Base-by-base conservation (phyloP, 306 rosid species). In the Cicer judaicum region DNA sequence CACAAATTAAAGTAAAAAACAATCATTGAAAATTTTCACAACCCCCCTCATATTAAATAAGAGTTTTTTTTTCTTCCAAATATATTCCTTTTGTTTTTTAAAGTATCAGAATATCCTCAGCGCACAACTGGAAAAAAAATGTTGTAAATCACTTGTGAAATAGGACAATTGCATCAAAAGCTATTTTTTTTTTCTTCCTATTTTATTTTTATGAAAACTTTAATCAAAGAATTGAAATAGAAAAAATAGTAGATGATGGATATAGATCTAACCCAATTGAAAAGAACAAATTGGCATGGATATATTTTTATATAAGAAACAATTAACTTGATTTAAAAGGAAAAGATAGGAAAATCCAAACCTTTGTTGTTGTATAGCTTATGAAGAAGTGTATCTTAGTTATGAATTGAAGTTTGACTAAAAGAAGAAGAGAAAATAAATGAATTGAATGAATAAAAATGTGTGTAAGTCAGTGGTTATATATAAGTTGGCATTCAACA, bases 401-500 rank as follows among this genome's bases (percentile, higher is more conserved):
- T 50, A 41, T 8, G 76, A 76, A 19, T 68, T 73, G 72, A 83
- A 24, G 55, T 54, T 15, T 3, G 50, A 40, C 34, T 36, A 4
- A 11, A 48, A 73, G 79, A 74, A 82, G 38, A 56, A 49, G 72
- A 21, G 49, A 60, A 10, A 69, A 65, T 63, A 59, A n/a, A n/a
- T n/a, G n/a, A n/a, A n/a, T n/a, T n/a, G n/a, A 64, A 50, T 4
- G 53, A 54, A 65, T 65, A 11, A 64, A 76, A 78, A 78, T 73
- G 72, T 5, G 21, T 56, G 60, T 54, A 74, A 70, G 19, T 14
- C 0, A 24, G 70, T 68, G 50, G 60, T 24, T 79, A 21, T 77
- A 83, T 75, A 80, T 75, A 74, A 46, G 65, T 46, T 55, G 77
- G 8, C 18, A 60, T 84, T 72, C 69, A 75, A 83, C 73, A 81